Percentiles rank a stretch among this genome's conserved stretches.
Evolutionary conservation across 169 alveolate species (phyloP).

Genomic region (Plasmodium relictum): DNA sequence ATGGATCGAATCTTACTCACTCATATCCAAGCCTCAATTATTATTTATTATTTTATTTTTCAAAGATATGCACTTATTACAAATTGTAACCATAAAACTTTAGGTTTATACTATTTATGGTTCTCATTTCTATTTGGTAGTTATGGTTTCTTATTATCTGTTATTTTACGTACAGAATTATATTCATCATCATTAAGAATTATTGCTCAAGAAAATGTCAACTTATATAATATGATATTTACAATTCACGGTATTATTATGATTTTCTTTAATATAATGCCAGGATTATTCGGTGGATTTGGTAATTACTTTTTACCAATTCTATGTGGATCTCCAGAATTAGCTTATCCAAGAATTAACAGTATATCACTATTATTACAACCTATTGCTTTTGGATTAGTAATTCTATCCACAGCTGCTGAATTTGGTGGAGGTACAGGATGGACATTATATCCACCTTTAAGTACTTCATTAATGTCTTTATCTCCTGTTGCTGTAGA

Average conservation of each 20-base stretch:
- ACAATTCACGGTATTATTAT: constrained; percentile 86
- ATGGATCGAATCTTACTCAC: constrained; percentile 20
- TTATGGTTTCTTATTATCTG: constrained; percentile 11
- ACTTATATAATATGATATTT: constrained; percentile 75
- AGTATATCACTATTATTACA: constrained; percentile 82
- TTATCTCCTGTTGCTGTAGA: constrained; percentile 42
- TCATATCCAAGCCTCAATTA: constrained; percentile 15
- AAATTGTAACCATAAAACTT: constrained; percentile 29
- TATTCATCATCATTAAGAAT: constrained; percentile 58
- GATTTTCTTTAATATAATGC: constrained; percentile 86
- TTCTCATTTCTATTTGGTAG: constrained; percentile 27
- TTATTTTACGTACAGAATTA: constrained; percentile 40
- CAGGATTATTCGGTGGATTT: constrained; percentile 86
- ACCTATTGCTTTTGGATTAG: constrained; percentile 56
- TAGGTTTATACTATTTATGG: constrained; percentile 31
- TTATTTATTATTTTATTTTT: constrained; percentile 4
- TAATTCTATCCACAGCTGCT: constrained; percentile 45
- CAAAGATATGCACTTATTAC: constrained; percentile 13
- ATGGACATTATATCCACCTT: constrained; percentile 76
- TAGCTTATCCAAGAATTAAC: constrained; percentile 86
- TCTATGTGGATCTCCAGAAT: constrained; percentile 84
- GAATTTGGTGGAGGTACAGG: constrained; percentile 74
- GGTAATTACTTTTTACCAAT: constrained; percentile 86
- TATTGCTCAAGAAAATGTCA: constrained; percentile 72
- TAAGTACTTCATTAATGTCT: constrained; percentile 40